These are phyloP conservation scores for Penicillium freii DNA, from an alignment of 2,329 filamentous ascomycete genomes.

Conservation along the genomic window DNA sequence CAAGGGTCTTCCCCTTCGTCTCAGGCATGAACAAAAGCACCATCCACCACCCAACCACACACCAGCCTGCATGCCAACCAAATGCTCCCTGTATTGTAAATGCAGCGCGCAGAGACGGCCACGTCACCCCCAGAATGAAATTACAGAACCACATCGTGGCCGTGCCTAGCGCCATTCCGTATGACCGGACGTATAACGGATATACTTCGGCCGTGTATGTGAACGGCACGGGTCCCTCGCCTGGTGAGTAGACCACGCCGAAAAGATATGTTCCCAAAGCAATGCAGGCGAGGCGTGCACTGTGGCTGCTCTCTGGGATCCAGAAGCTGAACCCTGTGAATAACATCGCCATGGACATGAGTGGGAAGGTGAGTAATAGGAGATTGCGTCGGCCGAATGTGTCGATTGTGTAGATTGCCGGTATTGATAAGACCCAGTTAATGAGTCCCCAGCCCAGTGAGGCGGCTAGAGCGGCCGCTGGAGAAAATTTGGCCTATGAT, in stretches of 20 bases:
- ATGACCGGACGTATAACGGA: conserved; percentile 60
- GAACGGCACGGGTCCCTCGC: conserved; percentile 64
- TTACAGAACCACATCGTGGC: conserved; percentile 63
- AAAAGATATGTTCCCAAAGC: conserved; percentile 47
- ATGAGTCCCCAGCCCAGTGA: conserved; percentile 62
- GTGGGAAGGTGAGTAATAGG: conserved; percentile 62
- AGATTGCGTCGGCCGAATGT: conserved; percentile 65
- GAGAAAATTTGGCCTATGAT: conserved; percentile 46
- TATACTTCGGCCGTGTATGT: conserved; percentile 68
- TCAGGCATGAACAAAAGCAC: conserved; percentile 45
- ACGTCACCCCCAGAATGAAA: conserved; percentile 51
- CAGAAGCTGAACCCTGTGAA: conserved; percentile 55
- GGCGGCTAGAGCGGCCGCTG: conserved; percentile 53
- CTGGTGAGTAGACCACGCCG: conserved; percentile 51
- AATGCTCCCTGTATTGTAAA: conserved; percentile 55
- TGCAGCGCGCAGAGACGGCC: conserved; percentile 50
- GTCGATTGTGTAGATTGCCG: conserved; percentile 66
- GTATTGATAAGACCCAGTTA: conserved; percentile 64
- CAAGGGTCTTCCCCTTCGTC: conserved; percentile 44
- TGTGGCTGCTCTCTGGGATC: conserved; percentile 43
- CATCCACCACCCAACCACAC: conserved; percentile 47
- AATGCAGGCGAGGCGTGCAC: conserved; percentile 43
- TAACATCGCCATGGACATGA: conserved; percentile 57
- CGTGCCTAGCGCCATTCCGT: conserved; percentile 63
- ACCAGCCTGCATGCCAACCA: conserved; percentile 49